phyloP scores from a whole-genome alignment of 1,284 basidiomycete species.

The Sparassis latifolia region DNA sequence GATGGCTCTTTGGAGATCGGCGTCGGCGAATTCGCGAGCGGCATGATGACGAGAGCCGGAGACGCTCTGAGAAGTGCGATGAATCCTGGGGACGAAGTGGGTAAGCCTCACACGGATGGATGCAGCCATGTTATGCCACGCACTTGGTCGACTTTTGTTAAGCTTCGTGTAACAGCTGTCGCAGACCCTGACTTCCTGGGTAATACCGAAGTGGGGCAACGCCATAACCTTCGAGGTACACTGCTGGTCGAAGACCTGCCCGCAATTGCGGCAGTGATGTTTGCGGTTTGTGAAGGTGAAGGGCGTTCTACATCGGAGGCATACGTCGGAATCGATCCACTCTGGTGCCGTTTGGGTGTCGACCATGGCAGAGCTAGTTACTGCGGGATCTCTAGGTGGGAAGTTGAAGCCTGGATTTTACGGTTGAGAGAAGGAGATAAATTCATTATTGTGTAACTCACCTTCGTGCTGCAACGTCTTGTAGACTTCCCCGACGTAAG shows the following conservation, averaged over 20 bases:
- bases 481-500: conserved; percentile 77
- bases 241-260: conserved; percentile 91
- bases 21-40: conserved; percentile 69
- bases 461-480: conserved; percentile 73
- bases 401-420: conserved; percentile 64
- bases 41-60: conserved; percentile 44
- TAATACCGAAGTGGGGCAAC: conserved; percentile 91
- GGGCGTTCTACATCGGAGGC: conserved; percentile 85
- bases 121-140: conserved; percentile 2
- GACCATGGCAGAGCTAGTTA: conserved; percentile 75
- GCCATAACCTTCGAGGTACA: conserved; percentile 86
- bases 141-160: conserved; percentile 39
- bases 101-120: neutral
- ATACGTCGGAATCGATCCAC: conserved; percentile 95
- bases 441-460: conserved; percentile 24
- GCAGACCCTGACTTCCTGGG: conserved; percentile 91
- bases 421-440: neutral
- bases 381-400: conserved; percentile 70
- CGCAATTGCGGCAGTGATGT: conserved; percentile 98
- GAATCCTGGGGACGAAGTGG: conserved; percentile 19
- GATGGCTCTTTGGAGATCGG: conserved; percentile 91
- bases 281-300: conserved; percentile 98
- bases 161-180: conserved; percentile 84
- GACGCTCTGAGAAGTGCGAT: conserved; percentile 45
- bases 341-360: conserved; percentile 87